A percentile compares a stretch with the other conserved stretches of the same genome.
Evolutionary conservation across 1,284 basidiomycete genomes (phyloP).

Genomic region (Melampsora americana): DNA sequence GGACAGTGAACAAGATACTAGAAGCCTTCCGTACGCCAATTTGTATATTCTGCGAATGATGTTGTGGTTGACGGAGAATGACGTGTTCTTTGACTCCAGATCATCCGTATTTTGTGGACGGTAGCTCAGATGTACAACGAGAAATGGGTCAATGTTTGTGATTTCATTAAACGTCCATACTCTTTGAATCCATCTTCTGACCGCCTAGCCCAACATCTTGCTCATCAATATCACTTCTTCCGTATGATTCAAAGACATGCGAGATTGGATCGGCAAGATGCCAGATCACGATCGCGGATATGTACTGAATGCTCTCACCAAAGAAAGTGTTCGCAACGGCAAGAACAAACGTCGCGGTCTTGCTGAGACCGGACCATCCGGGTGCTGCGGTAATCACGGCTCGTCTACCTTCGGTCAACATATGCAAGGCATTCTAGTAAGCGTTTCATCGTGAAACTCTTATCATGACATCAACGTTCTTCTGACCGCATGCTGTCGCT

Average conservation of each 20-base stretch:
- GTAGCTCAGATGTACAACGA: constrained; percentile 42
- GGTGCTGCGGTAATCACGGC: constrained; percentile 42
- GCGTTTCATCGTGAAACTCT: background rate
- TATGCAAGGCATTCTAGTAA: constrained; percentile 39
- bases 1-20: constrained; percentile 34
- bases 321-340: constrained; percentile 50
- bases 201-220: background rate
- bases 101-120: constrained; percentile 44
- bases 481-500: no score
- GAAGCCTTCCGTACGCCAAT: constrained; percentile 43
- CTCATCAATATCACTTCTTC: background rate
- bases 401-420: constrained; percentile 43
- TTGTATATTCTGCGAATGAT: background rate
- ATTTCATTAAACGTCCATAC: background rate
- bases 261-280: constrained; percentile 45
- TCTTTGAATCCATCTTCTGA: background rate
- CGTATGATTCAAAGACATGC: constrained; percentile 43
- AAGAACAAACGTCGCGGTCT: constrained; percentile 52
- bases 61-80: background rate
- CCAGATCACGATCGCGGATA: constrained; percentile 42
- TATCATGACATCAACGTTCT: background rate
- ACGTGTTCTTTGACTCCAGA: background rate
- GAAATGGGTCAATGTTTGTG: constrained; percentile 44
- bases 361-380: constrained; percentile 44
- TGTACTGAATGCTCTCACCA: constrained; percentile 51